Conservation (phyloP, 2,329 filamentous ascomycete genomes). For the Penicillium sp. region DNA sequence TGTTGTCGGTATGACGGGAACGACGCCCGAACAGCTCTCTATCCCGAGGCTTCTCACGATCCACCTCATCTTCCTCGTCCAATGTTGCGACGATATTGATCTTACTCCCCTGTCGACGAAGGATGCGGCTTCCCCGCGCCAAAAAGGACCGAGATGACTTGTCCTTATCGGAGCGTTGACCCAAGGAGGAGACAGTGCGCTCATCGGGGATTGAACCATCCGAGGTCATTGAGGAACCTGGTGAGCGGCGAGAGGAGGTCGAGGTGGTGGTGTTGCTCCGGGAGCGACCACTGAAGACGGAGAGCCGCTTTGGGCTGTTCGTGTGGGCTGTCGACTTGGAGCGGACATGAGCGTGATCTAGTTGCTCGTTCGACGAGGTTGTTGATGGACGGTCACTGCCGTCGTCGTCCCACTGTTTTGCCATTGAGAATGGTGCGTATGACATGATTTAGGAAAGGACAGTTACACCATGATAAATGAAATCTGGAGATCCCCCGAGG, state of each 20-base stretch:
- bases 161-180: conserved; percentile 36
- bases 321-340: conserved; percentile 39
- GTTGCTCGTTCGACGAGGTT: conserved; percentile 34
- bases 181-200: conserved; percentile 29
- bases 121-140: conserved; percentile 47
- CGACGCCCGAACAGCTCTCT: conserved; percentile 38
- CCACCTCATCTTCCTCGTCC: conserved; percentile 43
- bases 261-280: conserved; percentile 54
- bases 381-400: conserved; percentile 33
- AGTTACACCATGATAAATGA: conserved; percentile 11
- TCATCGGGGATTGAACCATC: conserved; percentile 38
- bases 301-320: conserved; percentile 42
- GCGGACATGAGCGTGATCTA: conserved; percentile 38
- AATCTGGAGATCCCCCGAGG: conserved; percentile 12
- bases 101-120: conserved; percentile 50
- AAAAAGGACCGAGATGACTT: conserved; percentile 43
- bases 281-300: conserved; percentile 42
- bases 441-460: conserved; percentile 6
- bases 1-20: conserved; percentile 33
- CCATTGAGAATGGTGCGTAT: conserved; percentile 6
- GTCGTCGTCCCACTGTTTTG: conserved; percentile 25
- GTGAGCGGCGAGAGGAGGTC: conserved; percentile 48
- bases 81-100: conserved; percentile 45
- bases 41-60: conserved; percentile 35
- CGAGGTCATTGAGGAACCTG: conserved; percentile 46